Percentiles rank a stretch among this genome's conserved stretches.
Conservation (phyloP, 352 stramenopile species). For the Globisporangium takayamanum region DNA sequence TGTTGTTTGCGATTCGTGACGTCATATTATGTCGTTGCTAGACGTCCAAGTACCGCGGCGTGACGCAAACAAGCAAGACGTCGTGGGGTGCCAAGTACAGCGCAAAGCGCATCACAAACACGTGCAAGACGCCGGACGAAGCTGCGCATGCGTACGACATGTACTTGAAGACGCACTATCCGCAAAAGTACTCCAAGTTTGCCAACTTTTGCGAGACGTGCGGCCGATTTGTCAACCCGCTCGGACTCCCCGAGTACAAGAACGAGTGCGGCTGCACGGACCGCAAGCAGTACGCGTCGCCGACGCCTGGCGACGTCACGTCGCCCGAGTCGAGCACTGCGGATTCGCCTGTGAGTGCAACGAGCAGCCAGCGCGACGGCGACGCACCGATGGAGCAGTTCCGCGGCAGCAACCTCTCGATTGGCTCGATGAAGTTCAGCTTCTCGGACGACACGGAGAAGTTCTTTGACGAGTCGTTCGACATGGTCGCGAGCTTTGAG, state of each 20-base stretch:
- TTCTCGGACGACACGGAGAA: slow-evolving; percentile 63
- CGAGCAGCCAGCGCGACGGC: slow-evolving; percentile 18
- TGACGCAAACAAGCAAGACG: slow-evolving; percentile 84
- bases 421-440: slow-evolving; percentile 67
- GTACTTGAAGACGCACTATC: slow-evolving; percentile 78
- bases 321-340: slow-evolving; percentile 14
- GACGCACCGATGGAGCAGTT: slow-evolving; percentile 21
- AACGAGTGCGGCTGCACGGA: slow-evolving; percentile 67
- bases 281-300: slow-evolving; percentile 15
- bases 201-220: slow-evolving; percentile 84
- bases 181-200: slow-evolving; percentile 81
- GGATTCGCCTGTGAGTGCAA: slow-evolving; percentile 18
- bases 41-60: slow-evolving; percentile 84
- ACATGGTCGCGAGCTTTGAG: slow-evolving; percentile 26
- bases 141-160: slow-evolving; percentile 75
- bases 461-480: slow-evolving; percentile 54
- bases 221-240: slow-evolving; percentile 73
- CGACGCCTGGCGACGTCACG: slow-evolving; percentile 11
- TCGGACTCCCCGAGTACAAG: slow-evolving; percentile 62
- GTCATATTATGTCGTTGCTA: slow-evolving; percentile 10
- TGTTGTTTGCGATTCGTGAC: neutral
- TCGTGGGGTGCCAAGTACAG: slow-evolving; percentile 87
- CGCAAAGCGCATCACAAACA: slow-evolving; percentile 85
- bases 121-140: slow-evolving; percentile 83
- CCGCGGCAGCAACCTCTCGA: slow-evolving; percentile 57